Evolutionary conservation across 306 rosid genomes (phyloP), one percentile per base, ranked within the genome.

Genomic region (Inga laurina): DNA sequence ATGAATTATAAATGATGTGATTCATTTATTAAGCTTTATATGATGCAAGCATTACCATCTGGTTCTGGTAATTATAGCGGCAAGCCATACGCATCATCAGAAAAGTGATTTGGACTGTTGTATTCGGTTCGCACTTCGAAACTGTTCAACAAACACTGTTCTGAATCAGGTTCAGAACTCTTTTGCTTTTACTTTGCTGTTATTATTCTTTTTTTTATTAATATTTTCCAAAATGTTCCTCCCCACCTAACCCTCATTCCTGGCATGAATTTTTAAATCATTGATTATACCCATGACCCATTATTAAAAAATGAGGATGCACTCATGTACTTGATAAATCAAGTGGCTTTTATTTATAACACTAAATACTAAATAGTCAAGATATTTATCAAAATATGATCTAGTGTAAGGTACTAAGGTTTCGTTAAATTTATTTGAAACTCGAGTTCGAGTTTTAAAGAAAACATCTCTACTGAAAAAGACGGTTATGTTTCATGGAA

Each of bases 101-200:
- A 70, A 69, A 35, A 64, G 1, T 66, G 41, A 30, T 14, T 65
- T 74, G 81, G 49, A 76, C 56, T 22, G 2, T 34, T 70, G 16
- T 76, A 22, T 69, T 57, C 18, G 71, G 81, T 77, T 82, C 82
- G 49, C 85, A 43, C 77, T 68, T 76, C 78, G 22, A 51, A 75
- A 52, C 78, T 51, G 22, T 82, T 67, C 81, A 51, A n/a, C n/a
- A 18, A 37, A 35, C 39, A 56, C 77, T 68, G 54, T 45, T 57
- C 78, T 76, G 74, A 83, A 57, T 27, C 61, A 70, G 67, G 2
- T 72, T 70, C 85, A 16, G 21, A 43, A 45, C 24, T 22, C 76
- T 80, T 69, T 24, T 79, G 54, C 76, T 24, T 51, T 68, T 69
- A 4, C 43, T 41, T n/a, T 35, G 4, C 72, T 52, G 32, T 21